Base-by-base conservation (phyloP, 1,284 basidiomycete genomes). In the Trichosporon asahii region DNA sequence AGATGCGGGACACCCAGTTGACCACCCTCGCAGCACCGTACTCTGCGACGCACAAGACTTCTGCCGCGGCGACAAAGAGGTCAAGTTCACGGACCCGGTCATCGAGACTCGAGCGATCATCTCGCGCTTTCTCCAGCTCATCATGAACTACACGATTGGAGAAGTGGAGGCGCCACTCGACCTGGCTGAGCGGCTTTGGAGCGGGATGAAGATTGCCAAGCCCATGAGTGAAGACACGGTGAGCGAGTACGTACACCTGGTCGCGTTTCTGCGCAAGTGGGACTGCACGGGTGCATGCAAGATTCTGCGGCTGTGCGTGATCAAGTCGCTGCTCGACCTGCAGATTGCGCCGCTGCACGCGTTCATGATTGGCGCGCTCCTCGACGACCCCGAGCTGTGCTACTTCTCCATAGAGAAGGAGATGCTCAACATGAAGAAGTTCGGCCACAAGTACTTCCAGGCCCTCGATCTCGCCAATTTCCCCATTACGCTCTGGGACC, bases 401-500 rank as follows among this genome's bases (percentile, higher is more conserved):
- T 40, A 27, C 44, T 31, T 31, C n/a, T 21, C 27, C 65, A 31
- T 66, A 18, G 29, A 44, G 25, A 46, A 40, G 40, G 65, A 40
- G 46, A 49, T 25, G 55, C 55, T 60, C 25, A 60, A 60, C 55
- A 65, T 65, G 64, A 65, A 60, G 27, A 60, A 60, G 27, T 60
- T 60, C 27, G 55, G 55, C 9, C 55, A 60, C 25, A 60, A 29
- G 55, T 64, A 60, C 55, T 60, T 60, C 18, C 67, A 71, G 55
- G 55, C 64, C 8, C 68, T 71, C 27, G 70, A 71, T 27, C 70
- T 67, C 15, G 68, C 65, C 65, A 68, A 71, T 37, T 49, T 72
- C n/a, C 71, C 71, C 4, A 67, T 65, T 25, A 66, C 71, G 31
- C 66, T 69, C 15, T 72, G 71, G 71, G 64, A 67, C 44, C 67